These are phyloP conservation scores for Nemania sp. DNA, from an alignment of 2,329 filamentous ascomycete genomes.

Conservation along the genomic window DNA sequence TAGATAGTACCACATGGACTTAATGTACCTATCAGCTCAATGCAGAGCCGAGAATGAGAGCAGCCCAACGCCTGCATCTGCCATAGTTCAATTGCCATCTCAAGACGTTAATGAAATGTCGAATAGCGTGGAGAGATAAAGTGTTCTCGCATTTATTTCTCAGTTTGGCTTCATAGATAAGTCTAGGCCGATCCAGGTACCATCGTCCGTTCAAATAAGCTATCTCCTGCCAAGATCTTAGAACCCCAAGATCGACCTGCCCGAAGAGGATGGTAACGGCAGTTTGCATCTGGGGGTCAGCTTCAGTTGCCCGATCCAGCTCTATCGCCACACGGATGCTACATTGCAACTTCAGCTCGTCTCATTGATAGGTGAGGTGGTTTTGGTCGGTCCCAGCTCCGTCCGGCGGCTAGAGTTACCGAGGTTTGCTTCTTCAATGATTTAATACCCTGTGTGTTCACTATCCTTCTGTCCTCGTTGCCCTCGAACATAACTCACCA, in stretches of 20 bases:
- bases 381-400: background rate
- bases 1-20: no score
- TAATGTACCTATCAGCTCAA: no score
- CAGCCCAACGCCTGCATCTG: no score
- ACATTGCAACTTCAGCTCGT: background rate
- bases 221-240: constrained; percentile 21
- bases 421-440: no score
- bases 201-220: constrained; percentile 1
- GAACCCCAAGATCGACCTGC: constrained; percentile 12
- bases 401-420: background rate
- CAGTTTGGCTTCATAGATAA: no score
- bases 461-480: background rate
- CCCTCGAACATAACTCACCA: background rate
- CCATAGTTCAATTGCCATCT: no score
- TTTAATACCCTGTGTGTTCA: no score
- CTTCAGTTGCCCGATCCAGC: constrained; percentile 23
- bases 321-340: constrained; percentile 10
- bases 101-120: no score
- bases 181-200: constrained; percentile 12
- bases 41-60: no score
- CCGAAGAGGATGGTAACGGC: constrained; percentile 18
- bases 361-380: background rate
- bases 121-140: no score
- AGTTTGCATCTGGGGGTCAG: constrained; percentile 2
- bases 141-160: no score